Evolutionary conservation across 305 asterid species (phyloP).

Genomic region (Solanum hybrid): DNA sequence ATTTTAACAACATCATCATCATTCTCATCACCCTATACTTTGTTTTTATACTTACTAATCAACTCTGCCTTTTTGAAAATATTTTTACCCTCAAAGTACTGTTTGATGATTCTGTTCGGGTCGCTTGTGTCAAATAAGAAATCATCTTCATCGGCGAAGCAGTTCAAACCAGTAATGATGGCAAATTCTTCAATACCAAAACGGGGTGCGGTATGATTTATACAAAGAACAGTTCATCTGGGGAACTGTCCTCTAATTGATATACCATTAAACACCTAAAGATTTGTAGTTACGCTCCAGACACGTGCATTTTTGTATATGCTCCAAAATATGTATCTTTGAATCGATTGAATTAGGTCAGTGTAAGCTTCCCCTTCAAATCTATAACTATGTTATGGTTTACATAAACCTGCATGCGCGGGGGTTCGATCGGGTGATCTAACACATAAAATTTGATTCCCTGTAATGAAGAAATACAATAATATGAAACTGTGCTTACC

Average conservation of each 20-base stretch:
- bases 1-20: not conserved
- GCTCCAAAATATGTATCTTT: not conserved
- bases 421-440: not conserved
- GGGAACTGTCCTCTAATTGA: not conserved
- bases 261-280: not conserved
- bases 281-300: not conserved
- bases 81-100: not conserved
- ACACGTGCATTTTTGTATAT: not conserved
- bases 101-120: not conserved
- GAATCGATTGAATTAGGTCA: too few relatives aligned
- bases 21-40: not conserved
- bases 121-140: not conserved
- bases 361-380: too few relatives aligned
- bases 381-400: not conserved
- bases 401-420: not conserved
- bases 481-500: not conserved
- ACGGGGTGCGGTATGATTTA: not conserved
- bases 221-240: not conserved
- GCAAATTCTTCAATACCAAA: not conserved
- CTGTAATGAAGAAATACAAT: not conserved
- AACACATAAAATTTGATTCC: not conserved
- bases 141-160: not conserved
- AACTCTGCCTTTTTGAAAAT: not conserved
- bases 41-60: not conserved
- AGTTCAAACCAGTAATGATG: not conserved